Conservation (phyloP, 2,329 filamentous ascomycete genomes). For the Exophiala dermatitidis region DNA sequence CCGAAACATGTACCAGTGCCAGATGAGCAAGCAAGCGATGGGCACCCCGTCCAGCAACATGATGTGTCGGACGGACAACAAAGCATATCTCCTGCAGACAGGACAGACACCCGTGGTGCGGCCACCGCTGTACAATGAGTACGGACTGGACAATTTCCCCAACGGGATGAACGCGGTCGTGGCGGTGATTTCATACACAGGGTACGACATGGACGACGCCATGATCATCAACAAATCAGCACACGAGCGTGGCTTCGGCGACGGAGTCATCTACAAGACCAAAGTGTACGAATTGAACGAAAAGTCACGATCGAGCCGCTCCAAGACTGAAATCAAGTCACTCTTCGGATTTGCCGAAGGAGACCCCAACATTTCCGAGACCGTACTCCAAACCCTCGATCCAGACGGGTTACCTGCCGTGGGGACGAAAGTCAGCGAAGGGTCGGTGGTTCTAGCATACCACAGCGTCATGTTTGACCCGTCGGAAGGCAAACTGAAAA, state of each 20-base stretch:
- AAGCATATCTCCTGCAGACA: conserved; percentile 87
- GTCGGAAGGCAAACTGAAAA: conserved; percentile 65
- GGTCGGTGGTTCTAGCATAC: conserved; percentile 80
- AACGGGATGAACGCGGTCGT: conserved; percentile 94
- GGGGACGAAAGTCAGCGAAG: conserved; percentile 68
- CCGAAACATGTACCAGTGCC: conserved; percentile 98
- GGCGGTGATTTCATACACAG: conserved; percentile 96
- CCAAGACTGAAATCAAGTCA: conserved; percentile 64
- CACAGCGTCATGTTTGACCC: conserved; percentile 76
- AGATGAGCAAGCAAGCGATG: conserved; percentile 99
- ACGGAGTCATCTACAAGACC: conserved; percentile 96
- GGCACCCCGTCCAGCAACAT: conserved; percentile 84
- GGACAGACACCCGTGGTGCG: conserved; percentile 93
- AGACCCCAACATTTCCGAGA: conserved; percentile 51
- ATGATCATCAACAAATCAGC: conserved; percentile 99
- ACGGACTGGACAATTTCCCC: conserved; percentile 96
- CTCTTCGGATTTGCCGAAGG: conserved; percentile 78
- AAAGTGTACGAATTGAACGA: conserved; percentile 86
- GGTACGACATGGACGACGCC: conserved; percentile 99
- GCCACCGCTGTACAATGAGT: conserved; percentile 86
- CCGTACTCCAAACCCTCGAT: conserved; percentile 67
- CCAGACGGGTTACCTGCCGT: conserved; percentile 79
- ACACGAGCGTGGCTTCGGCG: conserved; percentile 89
- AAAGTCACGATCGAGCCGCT: conserved; percentile 55
- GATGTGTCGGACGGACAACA: conserved; percentile 89